Evolutionary conservation across 148 eudicot species (phyloP).

Genomic region (Beta vulgaris): DNA sequence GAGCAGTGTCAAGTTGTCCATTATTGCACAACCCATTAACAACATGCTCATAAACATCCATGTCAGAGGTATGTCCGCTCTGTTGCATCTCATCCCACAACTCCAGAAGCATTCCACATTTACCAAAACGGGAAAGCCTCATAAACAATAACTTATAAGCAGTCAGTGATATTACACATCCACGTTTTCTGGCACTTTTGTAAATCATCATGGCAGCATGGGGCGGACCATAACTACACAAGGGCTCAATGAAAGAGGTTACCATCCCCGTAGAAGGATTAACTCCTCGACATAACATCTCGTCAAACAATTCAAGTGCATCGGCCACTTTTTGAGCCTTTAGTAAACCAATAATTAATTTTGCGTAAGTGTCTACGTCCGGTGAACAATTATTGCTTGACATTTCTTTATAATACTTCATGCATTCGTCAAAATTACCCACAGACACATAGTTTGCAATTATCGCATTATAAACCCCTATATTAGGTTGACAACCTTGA

Average conservation of each 20-base stretch:
- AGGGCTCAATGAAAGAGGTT: slow-evolving; percentile 66
- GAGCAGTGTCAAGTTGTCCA: slow-evolving; percentile 88
- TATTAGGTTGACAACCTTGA: slow-evolving; percentile 42
- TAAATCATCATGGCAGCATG: slow-evolving; percentile 87
- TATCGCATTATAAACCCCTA: slow-evolving; percentile 70
- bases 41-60: slow-evolving; percentile 71
- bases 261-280: slow-evolving; percentile 65
- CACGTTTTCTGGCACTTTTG: slow-evolving; percentile 60
- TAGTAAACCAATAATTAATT: slow-evolving; percentile 48
- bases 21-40: slow-evolving; percentile 81
- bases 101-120: slow-evolving; percentile 76
- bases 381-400: slow-evolving; percentile 48
- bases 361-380: slow-evolving; percentile 53
- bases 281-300: slow-evolving; percentile 62
- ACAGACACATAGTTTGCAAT: slow-evolving; percentile 52
- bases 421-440: slow-evolving; percentile 55
- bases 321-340: slow-evolving; percentile 83
- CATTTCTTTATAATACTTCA: slow-evolving; percentile 59
- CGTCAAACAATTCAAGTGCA: slow-evolving; percentile 81
- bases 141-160: slow-evolving; percentile 77
- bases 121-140: slow-evolving; percentile 87
- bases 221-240: slow-evolving; percentile 90
- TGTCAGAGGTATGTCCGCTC: slow-evolving; percentile 62
- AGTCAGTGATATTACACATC: slow-evolving; percentile 56
- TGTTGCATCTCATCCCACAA: slow-evolving; percentile 88